Evolutionary conservation across 345 rosid genomes (phyloP), one percentile per base, ranked within the genome.

Genomic region (Ricinus communis): DNA sequence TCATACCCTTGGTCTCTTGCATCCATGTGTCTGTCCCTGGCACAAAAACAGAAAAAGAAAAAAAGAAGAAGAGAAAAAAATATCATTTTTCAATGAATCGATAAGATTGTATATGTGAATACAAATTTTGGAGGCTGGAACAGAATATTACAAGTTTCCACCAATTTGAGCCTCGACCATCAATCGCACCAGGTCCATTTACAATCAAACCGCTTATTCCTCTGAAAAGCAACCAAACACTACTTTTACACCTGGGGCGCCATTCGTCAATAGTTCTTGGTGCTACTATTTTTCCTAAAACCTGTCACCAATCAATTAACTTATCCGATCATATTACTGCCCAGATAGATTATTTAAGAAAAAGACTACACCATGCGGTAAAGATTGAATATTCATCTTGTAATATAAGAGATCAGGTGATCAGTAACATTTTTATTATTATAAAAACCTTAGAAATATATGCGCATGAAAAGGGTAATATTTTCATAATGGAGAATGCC

Each of bases 101-200:
- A 43, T 43, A 8, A 43, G 8, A 8, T 43, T 12, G 5, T 43
- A 43, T 8, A 43, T 8, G 47, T 8, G 47, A 4, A 43, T 8
- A 12, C 7, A 43, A 12, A 4, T 43, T 43, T 43, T 9, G 5
- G 8, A 9, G 47, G 47, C 4, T 8, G 47, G 8, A 43, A 60
- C 5, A 2, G 8, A 19, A 33, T 33, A 46, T 45, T 63, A 53
- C 54, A 43, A 30, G 31, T 36, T 54, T 59, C 89, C 88, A 85
- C 88, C 85, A 85, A 19, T 30, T 56, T 5, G 72, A 53, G 25
- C 88, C 89, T 8, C 71, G 84, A 16, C 85, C 89, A 25, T 83
- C 70, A 19, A 85, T 72, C 22, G 19, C 27, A 7, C 89, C 84
- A 1, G 40, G 2, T 24, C 82, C 85, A 49, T 71, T 67, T 24